Evolutionary conservation across 495 filamentous ascomycete species (phyloP), one percentile per base, ranked within the genome.

Genomic region (Penicillium odoratum): DNA sequence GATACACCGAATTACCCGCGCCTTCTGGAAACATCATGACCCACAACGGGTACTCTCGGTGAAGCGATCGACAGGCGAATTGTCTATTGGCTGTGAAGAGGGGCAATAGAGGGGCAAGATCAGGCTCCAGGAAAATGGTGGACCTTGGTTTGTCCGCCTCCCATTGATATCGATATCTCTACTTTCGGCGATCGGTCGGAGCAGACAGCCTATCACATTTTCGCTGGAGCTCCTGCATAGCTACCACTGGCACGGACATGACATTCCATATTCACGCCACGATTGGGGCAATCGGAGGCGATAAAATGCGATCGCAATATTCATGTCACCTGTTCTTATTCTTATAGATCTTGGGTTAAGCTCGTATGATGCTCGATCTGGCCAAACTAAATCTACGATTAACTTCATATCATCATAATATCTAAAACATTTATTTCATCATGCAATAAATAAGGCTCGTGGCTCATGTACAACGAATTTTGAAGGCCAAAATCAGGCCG

Each of bases 391-490:
- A 40, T 40, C 38, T 40, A n/a, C 13, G n/a, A 40, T 40, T 40
- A 11, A 9, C 33, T 36, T 36, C 21, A 26, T 1, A 47, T 6
- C 11, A 16, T 47, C 44, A 47, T 47, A 47, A 47, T 47, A 4
- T 48, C 46, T 48, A 48, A 3, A 28, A 48, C 43, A 46, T 55
- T 28, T 57, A 31, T 56, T 21, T 52, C 21, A 47, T 63, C 60
- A 54, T 48, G 31, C 51, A 54, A 57, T 38, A 40, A 45, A 57
- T 61, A 36, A 21, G 58, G 51, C 53, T 63, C 60, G 50, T 59
- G 46, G 40, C 57, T 66, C 63, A 63, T 67, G 50, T 64, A 64
- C 52, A 65, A 51, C 9, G 48, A 53, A 53, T 42, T 68, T 65
- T 63, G 57, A 30, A 44, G 43, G 49, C 46, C 48, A 43, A 53